A percentile compares a stretch with the other conserved stretches of the same genome.
phyloP scores from a whole-genome alignment of 495 filamentous ascomycete species.

The Aspergillus affinis region DNA sequence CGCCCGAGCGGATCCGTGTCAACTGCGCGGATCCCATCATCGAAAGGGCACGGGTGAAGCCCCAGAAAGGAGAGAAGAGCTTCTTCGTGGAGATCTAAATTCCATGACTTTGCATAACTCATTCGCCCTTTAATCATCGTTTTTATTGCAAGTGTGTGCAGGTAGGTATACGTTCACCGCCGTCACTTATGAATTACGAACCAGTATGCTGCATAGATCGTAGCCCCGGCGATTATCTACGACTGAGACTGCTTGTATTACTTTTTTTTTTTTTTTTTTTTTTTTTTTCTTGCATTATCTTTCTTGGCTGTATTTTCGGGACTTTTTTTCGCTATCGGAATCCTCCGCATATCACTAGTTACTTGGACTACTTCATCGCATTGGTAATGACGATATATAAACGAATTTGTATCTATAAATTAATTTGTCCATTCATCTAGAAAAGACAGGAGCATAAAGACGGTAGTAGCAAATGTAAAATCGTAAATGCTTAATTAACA shows the following conservation, averaged over 20 bases:
- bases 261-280: not conserved
- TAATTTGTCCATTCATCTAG: not conserved
- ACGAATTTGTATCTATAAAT: not conserved
- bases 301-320: not conserved
- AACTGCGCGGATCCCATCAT: slow-evolving; percentile 87
- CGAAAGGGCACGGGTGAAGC: slow-evolving; percentile 67
- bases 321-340: not conserved
- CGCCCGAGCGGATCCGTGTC: slow-evolving; percentile 81
- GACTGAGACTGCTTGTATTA: not conserved
- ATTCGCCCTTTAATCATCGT: not conserved
- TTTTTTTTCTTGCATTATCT: not conserved
- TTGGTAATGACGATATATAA: not conserved
- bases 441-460: not conserved
- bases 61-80: slow-evolving; percentile 86
- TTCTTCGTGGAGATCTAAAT: slow-evolving; percentile 72
- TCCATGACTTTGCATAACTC: not conserved
- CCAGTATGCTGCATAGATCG: not conserved
- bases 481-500: not conserved
- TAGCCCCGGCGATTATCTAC: not conserved
- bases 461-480: not conserved
- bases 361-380: not conserved
- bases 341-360: not conserved
- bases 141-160: not conserved
- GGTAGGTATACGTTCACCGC: not conserved
- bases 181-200: slow-evolving; percentile 2